These are phyloP conservation scores for Simmondsia chinensis DNA, from an alignment of 148 eudicot genomes.

Conservation along the genomic window DNA sequence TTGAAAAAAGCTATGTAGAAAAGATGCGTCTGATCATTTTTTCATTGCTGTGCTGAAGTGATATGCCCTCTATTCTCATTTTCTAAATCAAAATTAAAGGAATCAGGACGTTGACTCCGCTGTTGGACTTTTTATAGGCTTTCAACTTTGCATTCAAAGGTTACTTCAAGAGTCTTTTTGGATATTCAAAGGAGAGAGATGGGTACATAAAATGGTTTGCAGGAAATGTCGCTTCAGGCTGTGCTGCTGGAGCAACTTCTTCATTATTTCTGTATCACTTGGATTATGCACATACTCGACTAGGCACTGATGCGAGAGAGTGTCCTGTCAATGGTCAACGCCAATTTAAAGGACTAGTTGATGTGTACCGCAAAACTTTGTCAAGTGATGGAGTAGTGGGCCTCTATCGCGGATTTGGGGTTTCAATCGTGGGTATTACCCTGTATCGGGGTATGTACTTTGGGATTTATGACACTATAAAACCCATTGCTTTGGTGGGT, in stretches of 20 bases:
- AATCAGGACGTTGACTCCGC: constrained; percentile 10
- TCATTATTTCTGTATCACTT: constrained; percentile 87
- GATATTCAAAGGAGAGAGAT: constrained; percentile 78
- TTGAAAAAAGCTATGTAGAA: too few relatives aligned
- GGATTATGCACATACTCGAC: constrained; percentile 90
- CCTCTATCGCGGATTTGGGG: constrained; percentile 92
- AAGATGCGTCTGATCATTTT: too few relatives aligned
- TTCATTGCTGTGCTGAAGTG: too few relatives aligned
- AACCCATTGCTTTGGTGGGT: constrained; percentile 79
- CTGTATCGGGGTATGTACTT: constrained; percentile 95
- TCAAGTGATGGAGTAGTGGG: constrained; percentile 78
- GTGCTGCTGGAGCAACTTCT: constrained; percentile 98
- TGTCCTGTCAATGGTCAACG: constrained; percentile 33
- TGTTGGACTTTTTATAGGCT: constrained; percentile 45
- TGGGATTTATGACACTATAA: constrained; percentile 91
- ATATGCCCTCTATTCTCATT: not conserved
- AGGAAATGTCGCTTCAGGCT: constrained; percentile 92
- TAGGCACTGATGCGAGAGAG: constrained; percentile 59
- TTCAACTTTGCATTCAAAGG: constrained; percentile 99
- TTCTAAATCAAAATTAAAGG: not conserved
- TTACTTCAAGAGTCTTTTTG: constrained; percentile 71
- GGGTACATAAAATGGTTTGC: constrained; percentile 94
- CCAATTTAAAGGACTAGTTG: constrained; percentile 64
- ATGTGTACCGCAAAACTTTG: constrained; percentile 79
- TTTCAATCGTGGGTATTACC: constrained; percentile 85